Evolutionary conservation across 257 asterid genomes (phyloP), one percentile per base, ranked within the genome.

Genomic region (Nicotiana sylvestris): DNA sequence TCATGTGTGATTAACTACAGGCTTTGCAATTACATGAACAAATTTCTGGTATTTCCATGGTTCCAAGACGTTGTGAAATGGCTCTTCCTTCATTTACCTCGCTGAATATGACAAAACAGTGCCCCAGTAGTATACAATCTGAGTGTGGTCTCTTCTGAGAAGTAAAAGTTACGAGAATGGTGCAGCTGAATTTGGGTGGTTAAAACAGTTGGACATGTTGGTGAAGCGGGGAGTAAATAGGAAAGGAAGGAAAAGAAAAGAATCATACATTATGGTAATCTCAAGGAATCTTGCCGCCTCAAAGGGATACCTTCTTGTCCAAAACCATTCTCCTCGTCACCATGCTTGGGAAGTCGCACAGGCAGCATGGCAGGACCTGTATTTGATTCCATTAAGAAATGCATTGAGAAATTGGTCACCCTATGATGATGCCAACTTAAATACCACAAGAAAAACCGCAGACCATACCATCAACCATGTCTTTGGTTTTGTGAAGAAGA

Each of bases 261-360:
- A 49, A 55, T 15, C n/a, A 81, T 74, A 80, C 57, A 69, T 51
- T 39, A 88, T 27, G 86, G 60, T 55, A 87, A 86, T 89, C 94
- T 91, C 33, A 16, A 85, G 55, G 93, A 81, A 46, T 92, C 97
- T 82, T 92, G 94, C 82, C 96, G 96, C 88, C 86, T 88, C 62
- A 94, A 85, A 51, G 97, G 98, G 78, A 91, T 53, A 69, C 92
- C 97, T 88, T 94, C 98, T 70, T 86, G 91, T 62, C 86, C 94
- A 84, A 87, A 91, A 85, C 91, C 91, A 85, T 92, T 84, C 68
- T 85, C 95, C 81, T 90, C 97, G 27, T 92, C 91, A 0, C 60
- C 81, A 25, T 93, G 94, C 85, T 88, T 93, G 2, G 87, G 85
- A 29, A 84, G 92, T 82, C 92, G 88, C 62, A 80, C n/a, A 32